Conservation (phyloP, 2,329 filamentous ascomycete genomes). For the Fusarium sp. region DNA sequence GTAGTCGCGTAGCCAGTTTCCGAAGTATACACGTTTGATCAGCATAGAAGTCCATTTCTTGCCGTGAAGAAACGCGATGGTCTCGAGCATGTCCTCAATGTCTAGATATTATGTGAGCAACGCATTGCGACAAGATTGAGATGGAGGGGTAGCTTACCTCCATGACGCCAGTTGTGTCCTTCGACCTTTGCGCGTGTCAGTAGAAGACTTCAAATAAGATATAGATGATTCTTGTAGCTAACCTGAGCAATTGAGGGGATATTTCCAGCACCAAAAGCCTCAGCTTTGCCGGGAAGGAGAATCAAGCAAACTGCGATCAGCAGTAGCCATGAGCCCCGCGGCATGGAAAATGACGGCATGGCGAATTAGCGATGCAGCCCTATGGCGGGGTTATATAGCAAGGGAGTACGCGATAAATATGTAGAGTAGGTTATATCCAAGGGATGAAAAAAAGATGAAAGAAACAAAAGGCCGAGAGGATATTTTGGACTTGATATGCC, state of each 20-base stretch:
- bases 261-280: conserved; percentile 76
- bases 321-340: conserved; percentile 64
- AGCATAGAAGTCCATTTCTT: conserved; percentile 88
- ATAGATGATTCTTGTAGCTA: background rate
- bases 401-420: conserved; percentile 9
- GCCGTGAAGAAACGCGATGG: conserved; percentile 78
- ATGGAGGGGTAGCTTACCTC: conserved; percentile 57
- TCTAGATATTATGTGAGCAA: conserved; percentile 57
- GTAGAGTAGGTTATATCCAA: background rate
- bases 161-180: conserved; percentile 76
- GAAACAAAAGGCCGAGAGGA: background rate
- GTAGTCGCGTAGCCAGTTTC: conserved; percentile 89
- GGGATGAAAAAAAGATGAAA: background rate
- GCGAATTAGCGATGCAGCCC: conserved; percentile 41
- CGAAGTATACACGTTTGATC: conserved; percentile 83
- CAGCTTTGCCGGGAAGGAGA: conserved; percentile 66
- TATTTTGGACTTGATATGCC: conserved; percentile 26
- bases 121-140: conserved; percentile 3
- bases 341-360: conserved; percentile 62
- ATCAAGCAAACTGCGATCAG: conserved; percentile 62
- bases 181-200: conserved; percentile 62
- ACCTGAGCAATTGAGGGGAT: conserved; percentile 72
- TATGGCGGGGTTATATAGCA: conserved; percentile 36
- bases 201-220: background rate
- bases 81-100: conserved; percentile 85